Evolutionary conservation across 495 filamentous ascomycete species (phyloP).

Genomic region (Penicillium macrosclerotiorum): DNA sequence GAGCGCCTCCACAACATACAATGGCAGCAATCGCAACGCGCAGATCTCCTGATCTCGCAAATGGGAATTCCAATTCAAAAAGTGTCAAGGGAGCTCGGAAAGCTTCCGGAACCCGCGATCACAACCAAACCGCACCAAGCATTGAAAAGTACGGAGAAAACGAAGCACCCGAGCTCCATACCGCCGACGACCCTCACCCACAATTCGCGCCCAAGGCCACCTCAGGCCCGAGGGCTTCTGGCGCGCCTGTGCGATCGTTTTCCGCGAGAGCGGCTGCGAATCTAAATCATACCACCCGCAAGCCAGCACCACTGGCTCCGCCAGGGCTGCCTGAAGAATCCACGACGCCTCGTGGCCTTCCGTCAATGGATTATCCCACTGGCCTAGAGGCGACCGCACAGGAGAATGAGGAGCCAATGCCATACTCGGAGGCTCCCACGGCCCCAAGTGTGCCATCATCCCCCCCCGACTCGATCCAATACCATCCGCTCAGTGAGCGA

Average conservation of each 20-base stretch:
- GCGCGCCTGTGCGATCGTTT: constrained; percentile 11
- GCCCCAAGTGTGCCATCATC: constrained; percentile 11
- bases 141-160: constrained; percentile 7
- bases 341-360: constrained; percentile 23
- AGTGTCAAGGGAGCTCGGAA: constrained; percentile 8
- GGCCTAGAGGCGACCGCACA: not conserved
- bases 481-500: constrained; percentile 37
- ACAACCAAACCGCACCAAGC: constrained; percentile 1
- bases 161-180: not conserved
- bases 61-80: constrained; percentile 9
- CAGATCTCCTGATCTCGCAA: constrained; percentile 23
- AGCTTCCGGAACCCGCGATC: constrained; percentile 11
- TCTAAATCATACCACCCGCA: constrained; percentile 22
- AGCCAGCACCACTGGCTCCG: constrained; percentile 5
- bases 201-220: constrained; percentile 3
- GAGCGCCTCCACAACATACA: not conserved
- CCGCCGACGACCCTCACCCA: not conserved
- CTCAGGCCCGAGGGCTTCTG: constrained; percentile 1
- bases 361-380: constrained; percentile 5
- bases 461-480: constrained; percentile 34
- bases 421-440: not conserved
- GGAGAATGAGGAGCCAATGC: constrained; percentile 10
- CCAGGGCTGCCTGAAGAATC: constrained; percentile 15
- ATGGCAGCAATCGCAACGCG: constrained; percentile 23
- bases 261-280: constrained; percentile 20